phyloP scores from a whole-genome alignment of 2,329 filamentous ascomycete genomes.

The Epichloe brachyelytri region DNA sequence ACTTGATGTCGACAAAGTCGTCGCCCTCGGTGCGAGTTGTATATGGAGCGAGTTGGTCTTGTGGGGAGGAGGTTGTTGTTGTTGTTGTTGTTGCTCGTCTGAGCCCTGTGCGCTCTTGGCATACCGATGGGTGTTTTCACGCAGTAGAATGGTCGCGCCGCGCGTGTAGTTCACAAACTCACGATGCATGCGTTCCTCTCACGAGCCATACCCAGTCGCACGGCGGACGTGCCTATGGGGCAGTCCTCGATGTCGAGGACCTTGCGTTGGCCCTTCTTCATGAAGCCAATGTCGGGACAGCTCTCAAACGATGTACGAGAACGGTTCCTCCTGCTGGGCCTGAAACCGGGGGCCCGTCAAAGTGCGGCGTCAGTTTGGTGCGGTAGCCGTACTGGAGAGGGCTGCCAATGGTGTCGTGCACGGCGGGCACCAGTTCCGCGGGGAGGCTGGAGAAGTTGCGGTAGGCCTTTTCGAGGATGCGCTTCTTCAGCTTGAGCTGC shows the following conservation, averaged over 20 bases:
- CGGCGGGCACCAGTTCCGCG: conserved; percentile 57
- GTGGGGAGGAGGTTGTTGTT: conserved; percentile 14
- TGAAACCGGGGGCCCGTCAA: conserved; percentile 59
- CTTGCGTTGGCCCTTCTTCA: conserved; percentile 64
- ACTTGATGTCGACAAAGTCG: conserved; percentile 63
- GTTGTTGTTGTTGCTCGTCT: conserved; percentile 3
- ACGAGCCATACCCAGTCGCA: conserved; percentile 63
- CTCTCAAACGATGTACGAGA: conserved; percentile 36
- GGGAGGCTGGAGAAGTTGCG: conserved; percentile 78
- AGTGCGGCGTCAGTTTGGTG: conserved; percentile 95
- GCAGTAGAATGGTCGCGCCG: conserved; percentile 78
- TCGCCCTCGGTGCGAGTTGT: conserved; percentile 37
- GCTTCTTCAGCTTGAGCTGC: conserved; percentile 73
- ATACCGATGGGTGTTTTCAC: conserved; percentile 68
- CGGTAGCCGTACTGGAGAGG: conserved; percentile 88
- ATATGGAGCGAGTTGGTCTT: conserved; percentile 15
- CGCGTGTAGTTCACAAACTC: conserved; percentile 61
- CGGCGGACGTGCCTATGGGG: conserved; percentile 80
- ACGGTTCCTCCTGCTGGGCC: conserved; percentile 35
- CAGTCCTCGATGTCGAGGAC: conserved; percentile 96
- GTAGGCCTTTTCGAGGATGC: conserved; percentile 84
- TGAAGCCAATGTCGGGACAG: conserved; percentile 79
- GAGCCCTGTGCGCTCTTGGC: conserved; percentile 26
- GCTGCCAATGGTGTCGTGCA: conserved; percentile 78
- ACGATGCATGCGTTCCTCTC: conserved; percentile 63